A percentile compares a stretch with the other conserved stretches of the same genome.
These are phyloP conservation scores for Middelhovenomyces tepae DNA, from an alignment of 805 yeast genomes.

Conservation along the genomic window DNA sequence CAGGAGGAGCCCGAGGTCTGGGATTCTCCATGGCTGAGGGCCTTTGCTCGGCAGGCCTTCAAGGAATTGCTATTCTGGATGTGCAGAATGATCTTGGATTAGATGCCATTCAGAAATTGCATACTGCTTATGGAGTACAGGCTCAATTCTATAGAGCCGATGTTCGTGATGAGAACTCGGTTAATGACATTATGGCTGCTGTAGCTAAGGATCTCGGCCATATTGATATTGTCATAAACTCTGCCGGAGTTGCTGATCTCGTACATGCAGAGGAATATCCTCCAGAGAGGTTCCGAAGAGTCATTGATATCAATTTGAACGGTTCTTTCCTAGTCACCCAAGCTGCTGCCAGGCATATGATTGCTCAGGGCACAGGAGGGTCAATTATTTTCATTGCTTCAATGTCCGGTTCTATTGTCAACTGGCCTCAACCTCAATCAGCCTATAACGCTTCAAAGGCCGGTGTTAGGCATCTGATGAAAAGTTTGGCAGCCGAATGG, in stretches of 20 bases:
- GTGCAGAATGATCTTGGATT: slow-evolving; percentile 55
- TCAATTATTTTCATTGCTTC: slow-evolving; percentile 58
- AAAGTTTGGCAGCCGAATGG: slow-evolving; percentile 68
- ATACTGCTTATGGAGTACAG: slow-evolving; percentile 43
- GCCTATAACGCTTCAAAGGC: slow-evolving; percentile 70
- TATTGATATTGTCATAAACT: slow-evolving; percentile 49
- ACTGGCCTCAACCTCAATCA: slow-evolving; percentile 64
- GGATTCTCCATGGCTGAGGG: slow-evolving; percentile 56
- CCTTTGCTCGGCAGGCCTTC: slow-evolving; percentile 43
- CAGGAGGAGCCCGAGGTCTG: slow-evolving; percentile 65
- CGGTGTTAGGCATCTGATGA: slow-evolving; percentile 56
- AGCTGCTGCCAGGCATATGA: slow-evolving; percentile 59
- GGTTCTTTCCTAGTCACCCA: slow-evolving; percentile 61
- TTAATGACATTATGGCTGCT: slow-evolving; percentile 41
- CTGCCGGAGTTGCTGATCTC: slow-evolving; percentile 62
- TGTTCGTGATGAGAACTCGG: slow-evolving; percentile 44
- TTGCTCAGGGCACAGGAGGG: slow-evolving; percentile 46
- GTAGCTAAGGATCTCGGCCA: slow-evolving; percentile 47
- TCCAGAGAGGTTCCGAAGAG: slow-evolving; percentile 51
- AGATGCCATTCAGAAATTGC: slow-evolving; percentile 49
- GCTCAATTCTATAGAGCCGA: slow-evolving; percentile 60
- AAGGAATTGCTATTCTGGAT: slow-evolving; percentile 45
- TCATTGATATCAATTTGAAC: slow-evolving; percentile 55
- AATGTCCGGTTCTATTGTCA: slow-evolving; percentile 63
- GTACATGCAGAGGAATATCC: slow-evolving; percentile 65